Base-by-base conservation (phyloP, 768 basidiomycete genomes). In the Pisolithus sp. region DNA sequence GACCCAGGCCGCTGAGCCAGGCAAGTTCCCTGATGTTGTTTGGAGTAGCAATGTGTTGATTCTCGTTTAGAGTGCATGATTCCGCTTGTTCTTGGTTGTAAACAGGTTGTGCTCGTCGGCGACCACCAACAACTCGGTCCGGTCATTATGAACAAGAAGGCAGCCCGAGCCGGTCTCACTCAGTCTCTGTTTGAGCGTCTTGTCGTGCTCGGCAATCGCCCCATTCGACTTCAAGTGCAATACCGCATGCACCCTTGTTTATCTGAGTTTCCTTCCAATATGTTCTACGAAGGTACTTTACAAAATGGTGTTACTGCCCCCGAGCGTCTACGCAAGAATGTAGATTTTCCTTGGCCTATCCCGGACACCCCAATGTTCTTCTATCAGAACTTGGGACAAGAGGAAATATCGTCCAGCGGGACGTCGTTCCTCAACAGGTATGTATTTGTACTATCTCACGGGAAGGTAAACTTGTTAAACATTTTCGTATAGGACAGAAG, bases 101-200 rank as follows among this genome's bases (percentile, higher is more conserved):
- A 98, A 69, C 96, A 99, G 63, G 93, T 93, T 50, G 96, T 99
- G 24, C 81, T 99, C 38, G 96, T 99, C 50, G 96, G 96, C 49
- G 95, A 97, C 71, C 90, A 96, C 68, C 91, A 73, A 58, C 96
- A 98, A 78, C 85, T 98, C 46, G 96, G 96, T 1, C 96, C 96
- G 7, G 96, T 98, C 62, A 97, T 99, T 67, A 98, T 99, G 96
- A 99, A 98, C 81, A 99, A 99, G 81, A 98, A 99, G 65, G 96
- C 96, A 0, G 95, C 96, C 2, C 89, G 93, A n/a, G 96, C 96
- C 5, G 96, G 96, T 18, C 80, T 99, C 37, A 97, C 94, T 0
- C 96, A 98, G 64, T 99, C 96, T 0, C 83, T 99, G 18, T 99
- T 99, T 60, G 96, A 99, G 67, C 88, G 96, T 42, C 85, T 99